Conservation (phyloP, 1,284 basidiomycete genomes). For the Rhodotorula sp. region DNA sequence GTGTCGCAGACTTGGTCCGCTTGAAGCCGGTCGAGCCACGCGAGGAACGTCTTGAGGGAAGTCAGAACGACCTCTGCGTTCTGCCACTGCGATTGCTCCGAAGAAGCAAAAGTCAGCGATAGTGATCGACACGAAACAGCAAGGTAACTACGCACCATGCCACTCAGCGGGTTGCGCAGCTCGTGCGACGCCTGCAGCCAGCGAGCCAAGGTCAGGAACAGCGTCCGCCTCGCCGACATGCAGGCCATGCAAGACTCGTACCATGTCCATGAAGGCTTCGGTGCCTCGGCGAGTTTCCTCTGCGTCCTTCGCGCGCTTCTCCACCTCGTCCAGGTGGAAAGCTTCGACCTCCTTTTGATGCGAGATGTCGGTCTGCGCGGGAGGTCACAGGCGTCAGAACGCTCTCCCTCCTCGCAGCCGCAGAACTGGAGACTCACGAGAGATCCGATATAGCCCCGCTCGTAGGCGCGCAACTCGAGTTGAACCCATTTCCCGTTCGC, state of each 20-base stretch:
- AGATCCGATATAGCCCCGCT: neutral
- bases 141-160: too few species aligned
- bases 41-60: constrained; percentile 34
- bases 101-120: too few species aligned
- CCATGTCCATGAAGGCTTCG: too few species aligned
- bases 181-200: too few species aligned
- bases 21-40: constrained; percentile 25
- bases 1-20: constrained; percentile 1
- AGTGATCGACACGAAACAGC: too few species aligned
- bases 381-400: too few species aligned
- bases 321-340: constrained; percentile 41
- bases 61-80: constrained; percentile 41
- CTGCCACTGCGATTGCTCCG: constrained; percentile 19
- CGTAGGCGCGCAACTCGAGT: constrained; percentile 12
- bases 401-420: too few species aligned
- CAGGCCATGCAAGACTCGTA: too few species aligned
- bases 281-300: constrained; percentile 39
- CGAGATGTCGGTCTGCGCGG: constrained; percentile 44
- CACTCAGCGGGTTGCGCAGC: too few species aligned
- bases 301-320: constrained; percentile 40
- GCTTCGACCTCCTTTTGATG: constrained; percentile 39
- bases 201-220: too few species aligned
- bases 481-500: constrained; percentile 20
- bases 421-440: neutral
- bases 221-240: too few species aligned